Evolutionary conservation across 2,329 filamentous ascomycete species (phyloP).

Genomic region (Diaporthe sp.): DNA sequence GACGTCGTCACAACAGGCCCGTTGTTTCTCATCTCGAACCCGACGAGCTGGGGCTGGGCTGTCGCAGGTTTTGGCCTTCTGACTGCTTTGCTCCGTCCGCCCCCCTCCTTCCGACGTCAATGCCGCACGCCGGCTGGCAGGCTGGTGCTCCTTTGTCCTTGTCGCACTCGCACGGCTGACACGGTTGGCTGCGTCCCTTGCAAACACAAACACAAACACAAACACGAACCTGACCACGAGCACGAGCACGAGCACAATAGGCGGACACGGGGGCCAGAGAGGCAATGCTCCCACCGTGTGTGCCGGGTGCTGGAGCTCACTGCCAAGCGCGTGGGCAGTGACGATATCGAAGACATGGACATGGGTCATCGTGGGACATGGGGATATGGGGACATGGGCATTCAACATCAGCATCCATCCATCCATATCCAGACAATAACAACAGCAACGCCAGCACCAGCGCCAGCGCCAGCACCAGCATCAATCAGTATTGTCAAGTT

Average conservation of each 20-base stretch:
- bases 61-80: constrained; percentile 20
- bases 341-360: neutral
- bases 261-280: constrained; percentile 2
- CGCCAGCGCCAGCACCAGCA: neutral
- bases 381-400: neutral
- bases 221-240: neutral
- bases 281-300: neutral
- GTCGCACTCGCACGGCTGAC: constrained; percentile 10
- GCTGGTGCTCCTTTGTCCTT: neutral
- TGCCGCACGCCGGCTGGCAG: neutral
- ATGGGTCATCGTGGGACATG: neutral
- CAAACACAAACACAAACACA: neutral
- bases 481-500: no score
- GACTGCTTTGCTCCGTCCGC: neutral
- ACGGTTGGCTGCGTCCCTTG: constrained; percentile 16
- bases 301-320: neutral
- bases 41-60: constrained; percentile 19
- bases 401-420: neutral
- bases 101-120: neutral
- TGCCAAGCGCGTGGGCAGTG: neutral
- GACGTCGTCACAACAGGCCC: constrained; percentile 27
- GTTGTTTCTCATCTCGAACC: constrained; percentile 12
- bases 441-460: neutral
- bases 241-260: neutral
- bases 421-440: neutral